Evolutionary conservation across 805 yeast species (phyloP).

Genomic region (Zygoascus biomembranicola): DNA sequence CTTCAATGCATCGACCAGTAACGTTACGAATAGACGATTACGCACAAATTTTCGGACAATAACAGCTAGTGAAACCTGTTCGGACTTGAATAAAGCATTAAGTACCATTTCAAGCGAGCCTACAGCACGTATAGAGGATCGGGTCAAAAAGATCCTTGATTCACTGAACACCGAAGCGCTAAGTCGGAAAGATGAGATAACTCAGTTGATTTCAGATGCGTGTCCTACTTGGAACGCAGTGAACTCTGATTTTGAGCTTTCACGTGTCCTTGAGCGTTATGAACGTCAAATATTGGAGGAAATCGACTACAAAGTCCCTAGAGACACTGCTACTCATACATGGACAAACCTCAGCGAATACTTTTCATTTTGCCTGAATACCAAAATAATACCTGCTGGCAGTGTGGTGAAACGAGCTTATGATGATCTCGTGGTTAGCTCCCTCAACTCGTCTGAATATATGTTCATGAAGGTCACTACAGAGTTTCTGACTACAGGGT

Average conservation of each 20-base stretch:
- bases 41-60: background rate
- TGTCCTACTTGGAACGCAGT: constrained; percentile 1
- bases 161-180: background rate
- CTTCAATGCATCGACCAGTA: background rate
- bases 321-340: background rate
- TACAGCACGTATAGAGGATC: background rate
- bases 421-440: background rate
- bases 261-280: background rate
- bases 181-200: background rate
- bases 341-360: background rate
- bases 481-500: background rate
- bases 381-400: background rate
- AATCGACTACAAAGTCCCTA: background rate
- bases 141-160: background rate
- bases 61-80: background rate
- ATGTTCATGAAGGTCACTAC: background rate
- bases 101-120: background rate
- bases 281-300: background rate
- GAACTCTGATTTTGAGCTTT: background rate
- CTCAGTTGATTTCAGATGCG: background rate
- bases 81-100: background rate
- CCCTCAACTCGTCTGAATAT: background rate
- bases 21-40: background rate
- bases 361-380: background rate
- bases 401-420: background rate